Percentiles rank a stretch among this genome's conserved stretches.
phyloP scores from a whole-genome alignment of 176 grass and related monocot species.

The Luzula sylvatica region DNA sequence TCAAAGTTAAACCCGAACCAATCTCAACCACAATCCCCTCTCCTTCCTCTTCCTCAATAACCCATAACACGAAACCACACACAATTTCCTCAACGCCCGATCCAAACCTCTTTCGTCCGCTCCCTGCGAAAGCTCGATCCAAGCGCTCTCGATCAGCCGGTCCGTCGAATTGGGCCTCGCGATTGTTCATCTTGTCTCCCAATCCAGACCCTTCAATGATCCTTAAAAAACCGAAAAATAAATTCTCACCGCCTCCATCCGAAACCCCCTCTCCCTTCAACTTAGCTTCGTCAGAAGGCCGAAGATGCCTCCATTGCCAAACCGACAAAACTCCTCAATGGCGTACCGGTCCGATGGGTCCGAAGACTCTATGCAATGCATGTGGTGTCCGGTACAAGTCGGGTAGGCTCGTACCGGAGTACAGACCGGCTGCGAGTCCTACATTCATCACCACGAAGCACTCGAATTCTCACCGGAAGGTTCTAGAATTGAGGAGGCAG shows the following conservation, averaged over 20 bases:
- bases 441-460: constrained; percentile 65
- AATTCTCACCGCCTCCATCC: constrained; percentile 14
- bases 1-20: not conserved
- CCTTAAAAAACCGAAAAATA: constrained; percentile 49
- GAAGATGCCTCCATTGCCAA: constrained; percentile 82
- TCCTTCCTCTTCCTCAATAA: not conserved
- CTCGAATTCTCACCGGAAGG: constrained; percentile 98
- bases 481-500: constrained; percentile 80
- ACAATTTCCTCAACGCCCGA: not conserved
- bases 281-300: constrained; percentile 21
- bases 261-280: not conserved
- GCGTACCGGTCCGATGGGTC: constrained; percentile 89
- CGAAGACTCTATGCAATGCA: constrained; percentile 98
- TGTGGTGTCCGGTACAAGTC: constrained; percentile 93
- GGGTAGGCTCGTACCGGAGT: constrained; percentile 85
- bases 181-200: constrained; percentile 35
- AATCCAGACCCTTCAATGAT: constrained; percentile 15
- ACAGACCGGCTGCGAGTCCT: constrained; percentile 82
- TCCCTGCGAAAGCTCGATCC: constrained; percentile 49
- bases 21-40: constrained; percentile 24
- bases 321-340: constrained; percentile 97
- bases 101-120: constrained; percentile 20
- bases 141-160: constrained; percentile 47
- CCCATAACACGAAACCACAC: not conserved
- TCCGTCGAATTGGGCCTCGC: constrained; percentile 55